Conservation (phyloP, 352 stramenopile species). For the Globisporangium canariense region DNA sequence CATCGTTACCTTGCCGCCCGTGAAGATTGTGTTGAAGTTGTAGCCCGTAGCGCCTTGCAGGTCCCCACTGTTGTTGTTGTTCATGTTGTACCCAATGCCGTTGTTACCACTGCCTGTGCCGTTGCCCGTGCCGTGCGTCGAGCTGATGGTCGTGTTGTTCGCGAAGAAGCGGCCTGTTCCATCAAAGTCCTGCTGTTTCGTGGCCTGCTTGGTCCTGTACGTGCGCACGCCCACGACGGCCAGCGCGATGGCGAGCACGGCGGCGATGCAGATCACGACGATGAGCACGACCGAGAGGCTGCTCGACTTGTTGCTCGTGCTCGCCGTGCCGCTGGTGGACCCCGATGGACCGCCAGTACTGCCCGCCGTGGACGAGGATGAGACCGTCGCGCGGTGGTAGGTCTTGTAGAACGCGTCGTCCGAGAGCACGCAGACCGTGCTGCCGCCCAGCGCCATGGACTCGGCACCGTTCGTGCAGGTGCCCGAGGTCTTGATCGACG, state of each 20-base stretch:
- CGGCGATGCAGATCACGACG: constrained; percentile 51
- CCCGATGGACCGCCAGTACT: constrained; percentile 17
- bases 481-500: constrained; percentile 33
- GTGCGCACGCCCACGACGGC: constrained; percentile 46
- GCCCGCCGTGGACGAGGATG: neutral
- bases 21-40: constrained; percentile 59
- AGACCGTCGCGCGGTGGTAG: constrained; percentile 27
- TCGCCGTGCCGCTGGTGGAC: constrained; percentile 24
- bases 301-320: constrained; percentile 16
- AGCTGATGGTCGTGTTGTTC: constrained; percentile 37
- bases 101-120: constrained; percentile 12
- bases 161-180: constrained; percentile 46
- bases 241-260: constrained; percentile 47
- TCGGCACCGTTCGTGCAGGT: constrained; percentile 48
- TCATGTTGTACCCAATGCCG: constrained; percentile 14
- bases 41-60: constrained; percentile 19
- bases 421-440: constrained; percentile 58
- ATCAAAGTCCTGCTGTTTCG: constrained; percentile 20
- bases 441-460: constrained; percentile 29
- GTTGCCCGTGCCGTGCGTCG: constrained; percentile 9
- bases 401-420: constrained; percentile 51
- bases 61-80: constrained; percentile 11
- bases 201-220: constrained; percentile 35
- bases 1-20: constrained; percentile 44
- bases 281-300: constrained; percentile 48